Percentiles rank a stretch among this genome's conserved stretches.
Conservation (phyloP, 2,329 filamentous ascomycete genomes). For the Paramyrothecium roridum region DNA sequence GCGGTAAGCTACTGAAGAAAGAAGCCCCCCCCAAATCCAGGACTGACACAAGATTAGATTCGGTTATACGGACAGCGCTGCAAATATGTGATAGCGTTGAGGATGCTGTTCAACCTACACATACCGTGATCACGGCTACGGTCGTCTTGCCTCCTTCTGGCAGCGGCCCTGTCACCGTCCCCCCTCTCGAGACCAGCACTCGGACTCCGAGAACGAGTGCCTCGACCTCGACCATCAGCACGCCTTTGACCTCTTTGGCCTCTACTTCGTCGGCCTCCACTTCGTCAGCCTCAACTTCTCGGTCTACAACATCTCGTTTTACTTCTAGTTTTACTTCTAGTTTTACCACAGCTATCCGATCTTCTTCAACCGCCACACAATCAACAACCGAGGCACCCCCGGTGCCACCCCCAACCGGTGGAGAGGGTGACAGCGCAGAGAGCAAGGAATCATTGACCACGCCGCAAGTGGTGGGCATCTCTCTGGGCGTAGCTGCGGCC, state of each 20-base stretch:
- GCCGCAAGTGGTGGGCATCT: constrained; percentile 55
- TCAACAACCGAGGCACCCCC: not conserved
- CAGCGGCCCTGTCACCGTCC: constrained; percentile 23
- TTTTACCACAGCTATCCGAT: not conserved
- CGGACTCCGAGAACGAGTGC: constrained; percentile 3
- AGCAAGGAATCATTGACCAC: constrained; percentile 21
- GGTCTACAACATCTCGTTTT: not conserved
- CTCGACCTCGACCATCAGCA: not conserved
- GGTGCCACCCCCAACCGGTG: constrained; percentile 3
- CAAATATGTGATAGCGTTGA: constrained; percentile 53
- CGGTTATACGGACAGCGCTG: constrained; percentile 46
- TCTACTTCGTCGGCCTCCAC: too few species aligned
- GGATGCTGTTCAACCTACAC: constrained; percentile 53
- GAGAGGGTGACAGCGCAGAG: constrained; percentile 6
- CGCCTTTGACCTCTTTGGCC: not conserved
- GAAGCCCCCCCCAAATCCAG: not conserved
- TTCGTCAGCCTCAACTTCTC: not conserved
- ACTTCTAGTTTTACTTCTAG: not conserved
- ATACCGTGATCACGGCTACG: constrained; percentile 56
- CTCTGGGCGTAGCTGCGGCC: constrained; percentile 49
- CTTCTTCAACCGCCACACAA: not conserved
- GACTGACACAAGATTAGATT: constrained; percentile 24
- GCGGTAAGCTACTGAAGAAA: constrained; percentile 15
- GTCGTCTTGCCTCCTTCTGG: constrained; percentile 33
- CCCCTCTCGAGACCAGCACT: constrained; percentile 14